phyloP scores from a whole-genome alignment of 306 rosid species.

The Pueraria montana region DNA sequence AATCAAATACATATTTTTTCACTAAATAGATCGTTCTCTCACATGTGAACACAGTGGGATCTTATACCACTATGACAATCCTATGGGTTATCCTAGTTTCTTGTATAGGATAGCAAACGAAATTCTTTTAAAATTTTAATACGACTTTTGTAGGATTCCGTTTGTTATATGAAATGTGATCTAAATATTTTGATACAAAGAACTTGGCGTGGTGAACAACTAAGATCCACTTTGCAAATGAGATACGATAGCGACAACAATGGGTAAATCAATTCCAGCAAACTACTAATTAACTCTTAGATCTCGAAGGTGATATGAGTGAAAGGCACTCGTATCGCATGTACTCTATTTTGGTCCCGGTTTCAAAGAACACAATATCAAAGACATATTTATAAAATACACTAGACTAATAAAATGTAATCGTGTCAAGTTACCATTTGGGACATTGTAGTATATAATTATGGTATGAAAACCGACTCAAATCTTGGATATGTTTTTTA shows the following conservation, averaged over 20 bases:
- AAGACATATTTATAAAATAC: background rate
- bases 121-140: background rate
- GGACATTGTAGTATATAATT: background rate
- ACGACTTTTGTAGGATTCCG: slow-evolving; percentile 34
- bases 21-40: too few relatives aligned
- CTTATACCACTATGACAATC: too few relatives aligned
- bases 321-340: background rate
- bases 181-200: slow-evolving; percentile 38
- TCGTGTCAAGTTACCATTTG: background rate
- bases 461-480: background rate
- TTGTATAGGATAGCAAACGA: background rate
- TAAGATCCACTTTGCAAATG: slow-evolving; percentile 43
- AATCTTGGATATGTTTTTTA: slow-evolving; percentile 23
- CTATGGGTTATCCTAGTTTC: too few relatives aligned
- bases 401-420: background rate
- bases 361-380: slow-evolving; percentile 30
- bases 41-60: too few relatives aligned
- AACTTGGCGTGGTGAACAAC: slow-evolving; percentile 45
- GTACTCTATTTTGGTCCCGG: slow-evolving; percentile 9
- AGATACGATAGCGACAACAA: slow-evolving; percentile 32
- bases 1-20: too few relatives aligned
- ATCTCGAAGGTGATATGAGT: slow-evolving; percentile 25
- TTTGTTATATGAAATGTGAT: slow-evolving; percentile 24
- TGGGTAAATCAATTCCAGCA: slow-evolving; percentile 20
- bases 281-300: background rate